Conservation (phyloP, 352 stramenopile species). For the Phytophthora pluvialis region DNA sequence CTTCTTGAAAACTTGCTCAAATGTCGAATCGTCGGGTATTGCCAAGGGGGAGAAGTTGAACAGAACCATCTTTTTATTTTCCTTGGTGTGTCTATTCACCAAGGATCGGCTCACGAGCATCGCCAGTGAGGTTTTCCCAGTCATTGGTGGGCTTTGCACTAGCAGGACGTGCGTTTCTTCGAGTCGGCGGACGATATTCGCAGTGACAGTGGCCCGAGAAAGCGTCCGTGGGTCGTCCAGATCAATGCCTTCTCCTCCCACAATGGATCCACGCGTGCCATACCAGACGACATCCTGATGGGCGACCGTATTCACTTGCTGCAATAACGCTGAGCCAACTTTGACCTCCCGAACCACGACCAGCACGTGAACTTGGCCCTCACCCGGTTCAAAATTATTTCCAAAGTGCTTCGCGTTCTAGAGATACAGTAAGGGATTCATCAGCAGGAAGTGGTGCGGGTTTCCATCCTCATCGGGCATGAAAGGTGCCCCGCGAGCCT, state of each 20-base stretch:
- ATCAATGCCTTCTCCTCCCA: slow-evolving; percentile 6
- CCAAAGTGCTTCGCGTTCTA: slow-evolving; percentile 22
- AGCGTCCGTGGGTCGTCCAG: slow-evolving; percentile 13
- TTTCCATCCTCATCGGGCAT: not conserved
- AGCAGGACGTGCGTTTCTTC: slow-evolving; percentile 14
- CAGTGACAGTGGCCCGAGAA: not conserved
- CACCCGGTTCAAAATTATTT: slow-evolving; percentile 17
- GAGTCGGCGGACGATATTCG: slow-evolving; percentile 10
- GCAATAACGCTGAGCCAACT: slow-evolving; percentile 4
- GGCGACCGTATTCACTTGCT: slow-evolving; percentile 3
- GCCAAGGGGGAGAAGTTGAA: slow-evolving; percentile 8
- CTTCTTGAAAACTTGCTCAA: slow-evolving; percentile 7
- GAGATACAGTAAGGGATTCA: slow-evolving; percentile 15
- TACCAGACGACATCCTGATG: not conserved
- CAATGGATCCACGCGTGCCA: not conserved
- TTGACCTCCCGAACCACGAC: not conserved
- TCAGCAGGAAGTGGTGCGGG: slow-evolving; percentile 19
- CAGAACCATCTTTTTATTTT: slow-evolving; percentile 15
- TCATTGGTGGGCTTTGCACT: slow-evolving; percentile 8
- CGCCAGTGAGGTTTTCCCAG: slow-evolving; percentile 17
- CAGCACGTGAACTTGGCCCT: slow-evolving; percentile 18
- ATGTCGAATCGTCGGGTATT: not conserved
- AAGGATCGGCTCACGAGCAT: not conserved
- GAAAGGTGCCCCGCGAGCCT: not conserved
- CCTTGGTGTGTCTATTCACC: not conserved